Evolutionary conservation across 768 basidiomycete genomes (phyloP).

Genomic region (Coprinellus micaceus): DNA sequence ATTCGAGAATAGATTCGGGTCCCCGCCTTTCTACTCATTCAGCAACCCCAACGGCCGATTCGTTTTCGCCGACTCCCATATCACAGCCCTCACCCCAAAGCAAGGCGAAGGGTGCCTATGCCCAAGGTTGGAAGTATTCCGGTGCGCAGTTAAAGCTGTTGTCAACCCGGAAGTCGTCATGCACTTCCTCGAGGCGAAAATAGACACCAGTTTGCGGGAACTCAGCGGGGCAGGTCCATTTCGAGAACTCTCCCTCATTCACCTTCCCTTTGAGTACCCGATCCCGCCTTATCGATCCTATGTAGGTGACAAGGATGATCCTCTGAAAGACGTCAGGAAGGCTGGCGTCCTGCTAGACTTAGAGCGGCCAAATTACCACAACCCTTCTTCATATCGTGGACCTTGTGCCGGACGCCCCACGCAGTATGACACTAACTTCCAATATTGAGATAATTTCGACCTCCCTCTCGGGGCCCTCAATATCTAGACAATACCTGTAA

Average conservation of each 20-base stretch:
- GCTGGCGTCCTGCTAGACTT: too few relatives aligned
- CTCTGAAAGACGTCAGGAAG: too few relatives aligned
- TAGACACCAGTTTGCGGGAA: background rate
- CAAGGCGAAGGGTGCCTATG: background rate
- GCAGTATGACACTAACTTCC: too few relatives aligned
- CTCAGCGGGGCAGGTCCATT: background rate
- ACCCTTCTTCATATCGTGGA: too few relatives aligned
- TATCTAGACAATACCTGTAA: background rate
- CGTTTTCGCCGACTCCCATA: background rate
- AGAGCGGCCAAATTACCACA: too few relatives aligned
- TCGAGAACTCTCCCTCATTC: background rate
- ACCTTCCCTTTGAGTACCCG: background rate
- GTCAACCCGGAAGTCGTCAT: background rate
- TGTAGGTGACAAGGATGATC: background rate
- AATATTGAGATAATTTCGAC: background rate
- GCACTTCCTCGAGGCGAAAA: background rate
- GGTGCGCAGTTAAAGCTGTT: background rate
- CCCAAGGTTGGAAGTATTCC: background rate
- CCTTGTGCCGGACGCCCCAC: too few relatives aligned
- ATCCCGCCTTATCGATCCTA: background rate
- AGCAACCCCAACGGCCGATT: background rate
- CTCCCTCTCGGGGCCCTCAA: background rate
- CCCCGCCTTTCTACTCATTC: background rate
- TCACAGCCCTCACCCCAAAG: background rate
- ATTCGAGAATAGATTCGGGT: background rate